These are phyloP conservation scores for Gremmenia infestans DNA, from an alignment of 2,329 filamentous ascomycete genomes.

Conservation along the genomic window DNA sequence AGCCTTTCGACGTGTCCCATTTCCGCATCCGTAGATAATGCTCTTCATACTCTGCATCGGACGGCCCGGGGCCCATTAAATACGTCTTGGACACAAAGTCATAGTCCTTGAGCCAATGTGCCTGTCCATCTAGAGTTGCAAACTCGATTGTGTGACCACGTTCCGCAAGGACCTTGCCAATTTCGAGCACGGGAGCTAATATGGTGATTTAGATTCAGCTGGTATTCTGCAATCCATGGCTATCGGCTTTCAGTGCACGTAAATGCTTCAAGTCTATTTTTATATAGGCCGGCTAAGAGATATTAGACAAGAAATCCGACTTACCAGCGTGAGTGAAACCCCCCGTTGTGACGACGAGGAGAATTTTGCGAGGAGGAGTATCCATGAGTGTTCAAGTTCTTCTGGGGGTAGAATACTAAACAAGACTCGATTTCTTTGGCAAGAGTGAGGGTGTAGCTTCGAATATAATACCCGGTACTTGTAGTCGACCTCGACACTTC, in stretches of 20 bases:
- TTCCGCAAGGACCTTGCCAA: slow-evolving; percentile 31
- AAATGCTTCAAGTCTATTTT: no score
- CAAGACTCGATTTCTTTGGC: no score
- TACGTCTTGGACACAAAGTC: slow-evolving; percentile 31
- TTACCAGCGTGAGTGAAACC: slow-evolving; percentile 1
- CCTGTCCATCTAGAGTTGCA: slow-evolving; percentile 35
- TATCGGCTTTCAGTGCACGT: no score
- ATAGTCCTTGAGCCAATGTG: slow-evolving; percentile 29
- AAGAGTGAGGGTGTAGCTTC: no score
- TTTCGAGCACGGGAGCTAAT: slow-evolving; percentile 34
- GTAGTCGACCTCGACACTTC: no score
- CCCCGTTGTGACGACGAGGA: not conserved
- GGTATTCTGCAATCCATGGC: no score
- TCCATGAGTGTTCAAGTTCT: not conserved
- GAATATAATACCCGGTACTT: no score
- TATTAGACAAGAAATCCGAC: not conserved
- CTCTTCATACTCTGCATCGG: slow-evolving; percentile 27
- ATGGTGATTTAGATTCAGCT: not conserved
- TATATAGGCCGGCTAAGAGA: no score
- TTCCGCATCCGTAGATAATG: slow-evolving; percentile 35
- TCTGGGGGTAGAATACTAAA: not conserved
- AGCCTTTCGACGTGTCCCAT: slow-evolving; percentile 32
- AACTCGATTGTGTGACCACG: slow-evolving; percentile 36
- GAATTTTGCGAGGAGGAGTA: not conserved
- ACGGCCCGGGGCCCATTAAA: slow-evolving; percentile 30